A percentile compares a stretch with the other conserved stretches of the same genome.
These are phyloP conservation scores for Populus hybrid DNA, from an alignment of 441 rosid species.

Conservation along the genomic window DNA sequence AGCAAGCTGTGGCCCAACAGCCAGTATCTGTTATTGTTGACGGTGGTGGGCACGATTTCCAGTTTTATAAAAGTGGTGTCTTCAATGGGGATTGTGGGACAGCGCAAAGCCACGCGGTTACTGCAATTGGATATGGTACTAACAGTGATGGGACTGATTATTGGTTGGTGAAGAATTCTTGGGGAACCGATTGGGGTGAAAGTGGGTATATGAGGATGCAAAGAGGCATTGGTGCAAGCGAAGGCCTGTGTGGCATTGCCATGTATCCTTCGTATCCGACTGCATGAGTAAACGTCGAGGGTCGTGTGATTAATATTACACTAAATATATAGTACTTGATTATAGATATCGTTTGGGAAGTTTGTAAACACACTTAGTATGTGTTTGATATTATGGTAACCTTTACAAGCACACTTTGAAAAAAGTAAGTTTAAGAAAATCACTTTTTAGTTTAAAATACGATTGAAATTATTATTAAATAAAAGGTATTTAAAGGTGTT, in stretches of 20 bases:
- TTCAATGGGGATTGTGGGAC: slow-evolving; percentile 64
- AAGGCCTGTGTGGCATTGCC: slow-evolving; percentile 75
- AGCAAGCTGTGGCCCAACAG: slow-evolving; percentile 60
- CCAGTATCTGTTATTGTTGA: slow-evolving; percentile 79
- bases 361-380: too few species aligned
- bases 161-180: slow-evolving; percentile 66
- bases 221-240: slow-evolving; percentile 33
- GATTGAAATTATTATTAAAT: too few species aligned
- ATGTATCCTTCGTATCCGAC: slow-evolving; percentile 63
- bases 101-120: slow-evolving; percentile 60
- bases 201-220: slow-evolving; percentile 59
- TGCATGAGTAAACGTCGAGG: slow-evolving; percentile 14
- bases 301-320: too few species aligned
- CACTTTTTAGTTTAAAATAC: too few species aligned
- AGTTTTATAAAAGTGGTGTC: slow-evolving; percentile 59
- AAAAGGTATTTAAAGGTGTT: too few species aligned
- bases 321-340: too few species aligned
- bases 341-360: too few species aligned
- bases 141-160: slow-evolving; percentile 47
- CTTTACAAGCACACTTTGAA: too few species aligned
- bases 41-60: slow-evolving; percentile 54
- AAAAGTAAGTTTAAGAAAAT: too few species aligned
- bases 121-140: slow-evolving; percentile 66
- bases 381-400: too few species aligned
- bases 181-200: slow-evolving; percentile 79